Percentiles rank a stretch among this genome's conserved stretches.
These are phyloP conservation scores for Thyridium curvatum DNA, from an alignment of 2,329 filamentous ascomycete species.

Conservation along the genomic window DNA sequence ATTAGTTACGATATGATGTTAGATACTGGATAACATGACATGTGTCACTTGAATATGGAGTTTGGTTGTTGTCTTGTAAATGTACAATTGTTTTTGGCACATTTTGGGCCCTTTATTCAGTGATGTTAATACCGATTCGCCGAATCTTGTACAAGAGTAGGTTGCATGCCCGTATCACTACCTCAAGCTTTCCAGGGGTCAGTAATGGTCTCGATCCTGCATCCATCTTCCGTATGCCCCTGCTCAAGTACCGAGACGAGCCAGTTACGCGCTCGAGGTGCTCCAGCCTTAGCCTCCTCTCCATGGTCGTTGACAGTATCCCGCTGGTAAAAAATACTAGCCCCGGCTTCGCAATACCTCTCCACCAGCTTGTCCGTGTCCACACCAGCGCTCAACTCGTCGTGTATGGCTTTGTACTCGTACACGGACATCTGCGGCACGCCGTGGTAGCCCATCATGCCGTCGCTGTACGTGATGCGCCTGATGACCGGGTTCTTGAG, in stretches of 20 bases:
- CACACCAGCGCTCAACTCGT: constrained; percentile 34
- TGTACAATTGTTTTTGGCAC: too few relatives aligned
- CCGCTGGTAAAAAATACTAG: constrained; percentile 24
- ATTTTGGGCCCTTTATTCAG: too few relatives aligned
- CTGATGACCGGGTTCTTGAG: constrained; percentile 14
- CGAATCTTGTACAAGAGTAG: too few relatives aligned
- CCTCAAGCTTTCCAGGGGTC: too few relatives aligned
- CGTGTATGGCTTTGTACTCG: constrained; percentile 41
- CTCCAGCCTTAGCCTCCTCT: constrained; percentile 19
- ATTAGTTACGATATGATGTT: too few relatives aligned
- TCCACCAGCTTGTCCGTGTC: constrained; percentile 36
- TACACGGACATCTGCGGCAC: constrained; percentile 39
- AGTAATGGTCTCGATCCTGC: too few relatives aligned
- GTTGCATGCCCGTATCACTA: too few relatives aligned
- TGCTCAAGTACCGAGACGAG: constrained; percentile 12
- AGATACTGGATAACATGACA: too few relatives aligned
- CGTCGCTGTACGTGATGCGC: constrained; percentile 18
- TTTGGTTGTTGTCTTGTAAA: too few relatives aligned
- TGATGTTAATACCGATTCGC: too few relatives aligned
- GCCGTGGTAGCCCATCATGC: constrained; percentile 24
- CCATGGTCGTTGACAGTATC: constrained; percentile 33
- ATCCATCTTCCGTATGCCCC: neutral
- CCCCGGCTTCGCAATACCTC: constrained; percentile 26
- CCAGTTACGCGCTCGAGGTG: constrained; percentile 12
- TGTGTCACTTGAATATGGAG: too few relatives aligned